These are phyloP conservation scores for Blastomyces emzantsi DNA, from an alignment of 2,329 filamentous ascomycete genomes.

Conservation along the genomic window DNA sequence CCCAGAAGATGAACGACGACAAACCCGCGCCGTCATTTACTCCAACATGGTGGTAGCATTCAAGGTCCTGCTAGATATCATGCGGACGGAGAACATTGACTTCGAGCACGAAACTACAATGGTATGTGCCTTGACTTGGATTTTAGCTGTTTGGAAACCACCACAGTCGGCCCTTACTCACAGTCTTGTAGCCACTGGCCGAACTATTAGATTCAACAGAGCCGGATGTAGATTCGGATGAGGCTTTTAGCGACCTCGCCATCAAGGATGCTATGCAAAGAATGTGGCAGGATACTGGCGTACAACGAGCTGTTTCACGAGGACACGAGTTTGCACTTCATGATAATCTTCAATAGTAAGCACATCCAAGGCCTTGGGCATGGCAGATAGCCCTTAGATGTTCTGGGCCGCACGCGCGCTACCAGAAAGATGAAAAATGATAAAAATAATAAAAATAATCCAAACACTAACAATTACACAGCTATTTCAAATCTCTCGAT, in stretches of 20 bases:
- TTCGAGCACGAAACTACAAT: constrained; percentile 74
- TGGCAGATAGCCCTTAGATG: no score
- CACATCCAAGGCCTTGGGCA: constrained; percentile 15
- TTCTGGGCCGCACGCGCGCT: no score
- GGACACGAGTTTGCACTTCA: constrained; percentile 96
- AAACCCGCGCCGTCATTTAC: constrained; percentile 93
- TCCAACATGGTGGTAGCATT: constrained; percentile 90
- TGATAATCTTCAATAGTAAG: constrained; percentile 90
- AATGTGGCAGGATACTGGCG: constrained; percentile 74
- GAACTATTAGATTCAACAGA: constrained; percentile 67
- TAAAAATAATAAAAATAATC: no score
- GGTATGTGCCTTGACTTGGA: constrained; percentile 37
- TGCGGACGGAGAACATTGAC: constrained; percentile 71
- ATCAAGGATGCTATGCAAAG: constrained; percentile 68
- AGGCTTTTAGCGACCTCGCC: constrained; percentile 57
- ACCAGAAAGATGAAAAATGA: background rate
- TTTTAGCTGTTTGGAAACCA: background rate
- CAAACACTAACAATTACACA: constrained; percentile 29
- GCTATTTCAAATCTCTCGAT: constrained; percentile 74
- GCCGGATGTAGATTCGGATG: constrained; percentile 67
- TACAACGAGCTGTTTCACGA: constrained; percentile 79
- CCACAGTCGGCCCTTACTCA: constrained; percentile 9
- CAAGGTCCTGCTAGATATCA: constrained; percentile 80
- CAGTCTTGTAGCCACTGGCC: constrained; percentile 57
- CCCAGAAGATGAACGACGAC: constrained; percentile 76